Evolutionary conservation across 768 basidiomycete genomes (phyloP).

Genomic region (Tricholoma saponaceum): DNA sequence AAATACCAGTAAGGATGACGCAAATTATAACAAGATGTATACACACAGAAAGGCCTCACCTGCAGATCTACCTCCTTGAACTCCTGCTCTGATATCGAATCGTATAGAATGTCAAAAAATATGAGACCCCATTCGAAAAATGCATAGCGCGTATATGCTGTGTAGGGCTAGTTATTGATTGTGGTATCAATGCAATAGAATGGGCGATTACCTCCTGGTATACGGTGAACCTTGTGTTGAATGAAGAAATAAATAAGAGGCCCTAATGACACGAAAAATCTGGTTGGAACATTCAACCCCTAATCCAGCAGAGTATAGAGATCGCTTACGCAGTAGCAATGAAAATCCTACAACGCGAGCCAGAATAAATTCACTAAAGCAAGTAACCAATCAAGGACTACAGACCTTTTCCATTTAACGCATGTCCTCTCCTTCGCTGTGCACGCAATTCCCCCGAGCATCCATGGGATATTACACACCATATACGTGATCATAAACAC

Average conservation of each 20-base stretch:
- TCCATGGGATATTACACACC: constrained; percentile 84
- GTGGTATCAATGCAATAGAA: neutral
- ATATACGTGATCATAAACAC: constrained; percentile 87
- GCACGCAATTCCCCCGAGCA: constrained; percentile 63
- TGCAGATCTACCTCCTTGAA: constrained; percentile 50
- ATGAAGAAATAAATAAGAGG: constrained; percentile 84
- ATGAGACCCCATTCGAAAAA: constrained; percentile 90
- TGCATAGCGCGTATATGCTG: constrained; percentile 83
- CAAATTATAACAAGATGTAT: neutral
- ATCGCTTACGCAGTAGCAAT: constrained; percentile 47
- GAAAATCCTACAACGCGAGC: constrained; percentile 37
- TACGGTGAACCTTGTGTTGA: constrained; percentile 74
- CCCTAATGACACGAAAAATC: constrained; percentile 67
- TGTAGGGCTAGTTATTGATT: constrained; percentile 1
- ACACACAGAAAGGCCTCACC: constrained; percentile 28
- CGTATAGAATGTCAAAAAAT: constrained; percentile 66
- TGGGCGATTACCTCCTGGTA: constrained; percentile 67
- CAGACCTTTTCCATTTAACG: constrained; percentile 53
- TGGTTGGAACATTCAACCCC: constrained; percentile 17
- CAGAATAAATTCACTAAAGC: neutral
- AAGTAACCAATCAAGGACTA: neutral
- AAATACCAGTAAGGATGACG: neutral
- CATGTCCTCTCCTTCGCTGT: constrained; percentile 39
- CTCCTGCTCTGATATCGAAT: constrained; percentile 62
- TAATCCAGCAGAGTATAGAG: neutral